Base-by-base conservation (phyloP, 2,329 filamentous ascomycete species). In the Cladosporium velox region DNA sequence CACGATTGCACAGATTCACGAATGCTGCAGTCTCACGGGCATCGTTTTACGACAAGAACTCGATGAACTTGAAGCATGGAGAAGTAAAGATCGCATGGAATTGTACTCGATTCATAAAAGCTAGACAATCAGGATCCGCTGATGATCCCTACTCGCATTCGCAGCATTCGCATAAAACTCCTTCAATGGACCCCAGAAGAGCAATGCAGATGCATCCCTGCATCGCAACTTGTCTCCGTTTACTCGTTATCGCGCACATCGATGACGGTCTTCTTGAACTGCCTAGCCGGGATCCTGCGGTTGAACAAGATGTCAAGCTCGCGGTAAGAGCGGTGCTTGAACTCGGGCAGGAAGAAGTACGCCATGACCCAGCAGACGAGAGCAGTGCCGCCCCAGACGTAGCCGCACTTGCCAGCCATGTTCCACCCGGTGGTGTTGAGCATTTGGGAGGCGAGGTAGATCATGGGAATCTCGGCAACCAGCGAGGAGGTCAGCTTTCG, bases 391-490 rank as follows among this genome's bases (percentile, higher is more conserved):
- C 87, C 89, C 91, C 92, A 92, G 82, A 96, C 96, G 81, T 96
- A 96, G 38, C 93, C 92, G 0, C 92, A 87, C 72, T 86, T 95
- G 79, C 94, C 95, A 67, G 87, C 84, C 92, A 92, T 96, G 79
- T 96, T 83, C 93, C 93, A 97, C 0, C 88, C 90, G 0, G 83
- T 85, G 0, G 93, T 92, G 79, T 97, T 97, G 51, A 96, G 85
- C 93, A 97, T 97, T 79, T 96, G 96, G 0, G 93, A 93, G 0
- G 92, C 95, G 49, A 97, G 79, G 4, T 96, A 89, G 60, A 88
- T 89, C 75, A 88, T 91, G 72, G 96, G 80, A 70, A 97, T 96
- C 69, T 87, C 90, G 44, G 93, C 90, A 59, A 96, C 81, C 73
- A 1, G 6, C 94, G 93, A 82, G 81, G 2, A n/a, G n/a, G 26